phyloP scores from a whole-genome alignment of 805 yeast species.

The Pichia occidentalis region DNA sequence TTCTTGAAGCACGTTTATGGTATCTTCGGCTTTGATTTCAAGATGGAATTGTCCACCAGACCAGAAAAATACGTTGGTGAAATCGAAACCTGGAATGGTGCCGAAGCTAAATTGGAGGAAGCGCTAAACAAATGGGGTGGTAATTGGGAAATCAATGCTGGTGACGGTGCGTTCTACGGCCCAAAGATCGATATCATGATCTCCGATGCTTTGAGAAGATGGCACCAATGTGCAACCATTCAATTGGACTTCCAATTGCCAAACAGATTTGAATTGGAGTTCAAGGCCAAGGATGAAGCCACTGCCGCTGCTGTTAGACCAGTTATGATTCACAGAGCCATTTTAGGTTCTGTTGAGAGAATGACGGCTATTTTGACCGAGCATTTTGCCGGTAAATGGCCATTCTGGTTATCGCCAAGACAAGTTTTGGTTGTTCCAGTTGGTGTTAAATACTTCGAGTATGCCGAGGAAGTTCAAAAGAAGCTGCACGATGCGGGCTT shows the following conservation, averaged over 20 bases:
- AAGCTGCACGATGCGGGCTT: constrained; percentile 65
- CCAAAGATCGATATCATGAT: constrained; percentile 96
- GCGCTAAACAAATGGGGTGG: constrained; percentile 85
- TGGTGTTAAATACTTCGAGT: constrained; percentile 86
- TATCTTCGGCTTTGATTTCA: constrained; percentile 87
- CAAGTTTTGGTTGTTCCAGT: constrained; percentile 95
- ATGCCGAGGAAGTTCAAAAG: constrained; percentile 78
- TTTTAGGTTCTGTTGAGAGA: constrained; percentile 96
- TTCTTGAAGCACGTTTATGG: constrained; percentile 84
- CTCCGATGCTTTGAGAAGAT: constrained; percentile 88
- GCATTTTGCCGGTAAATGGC: constrained; percentile 99
- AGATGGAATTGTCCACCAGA: constrained; percentile 95
- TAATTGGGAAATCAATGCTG: constrained; percentile 90
- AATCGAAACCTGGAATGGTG: constrained; percentile 86
- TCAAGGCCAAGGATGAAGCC: constrained; percentile 61
- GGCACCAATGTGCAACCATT: constrained; percentile 99
- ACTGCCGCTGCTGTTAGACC: constrained; percentile 69
- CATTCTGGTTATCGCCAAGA: constrained; percentile 99
- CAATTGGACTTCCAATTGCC: constrained; percentile 99
- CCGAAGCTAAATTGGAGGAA: constrained; percentile 76
- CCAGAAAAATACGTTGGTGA: constrained; percentile 97
- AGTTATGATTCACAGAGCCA: constrained; percentile 99
- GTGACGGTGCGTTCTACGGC: constrained; percentile 96
- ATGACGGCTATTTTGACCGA: constrained; percentile 98
- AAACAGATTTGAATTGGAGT: constrained; percentile 83